phyloP scores from a whole-genome alignment of 805 yeast genomes.

The Candida sakaeoensis region DNA sequence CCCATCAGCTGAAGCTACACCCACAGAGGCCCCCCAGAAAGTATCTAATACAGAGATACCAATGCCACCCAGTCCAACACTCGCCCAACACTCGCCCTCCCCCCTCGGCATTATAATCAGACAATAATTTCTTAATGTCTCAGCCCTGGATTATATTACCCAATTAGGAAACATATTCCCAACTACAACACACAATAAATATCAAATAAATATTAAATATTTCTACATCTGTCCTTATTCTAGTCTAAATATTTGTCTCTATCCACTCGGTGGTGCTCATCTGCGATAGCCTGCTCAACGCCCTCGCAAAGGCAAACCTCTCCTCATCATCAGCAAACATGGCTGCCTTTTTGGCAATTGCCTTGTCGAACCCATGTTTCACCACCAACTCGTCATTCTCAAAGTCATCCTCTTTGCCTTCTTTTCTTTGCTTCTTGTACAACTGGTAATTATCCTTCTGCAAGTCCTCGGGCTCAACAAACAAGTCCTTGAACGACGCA shows the following conservation, averaged over 20 bases:
- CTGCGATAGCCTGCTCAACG: conserved; percentile 83
- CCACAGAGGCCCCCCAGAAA: no score
- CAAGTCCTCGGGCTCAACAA: conserved; percentile 74
- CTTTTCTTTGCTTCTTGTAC: conserved; percentile 37
- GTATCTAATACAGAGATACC: no score
- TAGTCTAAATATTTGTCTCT: conserved; percentile 30
- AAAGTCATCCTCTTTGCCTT: conserved; percentile 34
- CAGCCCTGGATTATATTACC: no score
- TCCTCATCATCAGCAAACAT: conserved; percentile 93
- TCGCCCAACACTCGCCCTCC: no score
- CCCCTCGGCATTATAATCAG: no score
- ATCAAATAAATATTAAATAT: no score
- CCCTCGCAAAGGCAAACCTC: conserved; percentile 94
- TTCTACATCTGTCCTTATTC: neutral
- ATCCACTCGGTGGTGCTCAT: conserved; percentile 96
- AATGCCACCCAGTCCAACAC: no score
- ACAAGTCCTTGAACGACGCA: conserved; percentile 77
- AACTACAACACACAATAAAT: no score
- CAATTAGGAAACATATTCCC: no score
- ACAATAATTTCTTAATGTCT: no score
- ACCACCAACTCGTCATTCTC: conserved; percentile 61
- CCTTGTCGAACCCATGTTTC: conserved; percentile 74
- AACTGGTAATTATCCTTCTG: conserved; percentile 45
- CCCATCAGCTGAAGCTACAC: no score
- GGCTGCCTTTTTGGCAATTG: conserved; percentile 64